Base-by-base conservation (phyloP, 1,139 yeast species). In the Kluyveromyces sp. region DNA sequence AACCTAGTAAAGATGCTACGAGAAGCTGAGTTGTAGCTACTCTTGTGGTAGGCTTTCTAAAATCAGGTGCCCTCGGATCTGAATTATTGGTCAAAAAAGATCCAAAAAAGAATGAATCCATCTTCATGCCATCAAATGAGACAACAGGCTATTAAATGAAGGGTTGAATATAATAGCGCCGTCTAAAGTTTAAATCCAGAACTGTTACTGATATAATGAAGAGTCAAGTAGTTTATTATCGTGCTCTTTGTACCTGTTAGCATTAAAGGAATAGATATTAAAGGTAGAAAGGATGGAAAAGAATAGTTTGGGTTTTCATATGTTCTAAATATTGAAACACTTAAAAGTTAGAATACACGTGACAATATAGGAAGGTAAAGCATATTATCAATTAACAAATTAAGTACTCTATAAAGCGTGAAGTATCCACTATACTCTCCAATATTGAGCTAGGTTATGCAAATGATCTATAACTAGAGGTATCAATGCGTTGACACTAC, bases 391-490 rank as follows among this genome's bases (percentile, higher is more conserved):
- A 15, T 15, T 15, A 15, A 15, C 21, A 15, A 15, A 15, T 15
- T 15, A 15, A 15, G 21, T 15, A 15, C 21, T 15, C 21, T 15
- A 15, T 15, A 15, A 15, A 15, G 21, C 21, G 21, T 15, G 21
- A 15, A 15, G 21, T 15, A 15, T 15, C 10, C 21, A 21, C 27
- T 31, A 38, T n/a, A 97, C 90, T 52, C 97, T 69, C 98, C 98
- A 92, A 62, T 94, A 94, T 63, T 94, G 98, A 0, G 98, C 97
- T 63, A 94, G 74, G 68, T 90, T 88, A 65, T 94, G 99, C 46
- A 94, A 70, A 53, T 97, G 77, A 61, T 94, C 99, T 50, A 94
- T 92, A 8, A 94, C 96, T 60, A 90, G 90, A 0, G 98, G 98
- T 53, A 90, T 67, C 48, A 92, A 78, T 0, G 98, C 98, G 62